A percentile compares a stretch with the other conserved stretches of the same genome.
Evolutionary conservation across 179 eudicot genomes (phyloP).

Genomic region (Sideroxylon spinosum): DNA sequence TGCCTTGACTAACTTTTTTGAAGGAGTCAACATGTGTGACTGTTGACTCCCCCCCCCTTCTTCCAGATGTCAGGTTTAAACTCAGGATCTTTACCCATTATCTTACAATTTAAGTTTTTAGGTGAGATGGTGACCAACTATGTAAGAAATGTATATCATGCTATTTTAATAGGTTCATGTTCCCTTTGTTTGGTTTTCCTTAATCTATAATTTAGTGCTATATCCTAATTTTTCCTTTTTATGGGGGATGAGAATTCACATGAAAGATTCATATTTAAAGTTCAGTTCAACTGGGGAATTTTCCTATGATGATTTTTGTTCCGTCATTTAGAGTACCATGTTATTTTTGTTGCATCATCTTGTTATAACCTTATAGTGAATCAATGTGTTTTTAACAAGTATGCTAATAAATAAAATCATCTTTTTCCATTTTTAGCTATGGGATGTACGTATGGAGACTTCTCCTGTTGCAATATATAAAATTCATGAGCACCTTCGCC

Average conservation of each 20-base stretch:
- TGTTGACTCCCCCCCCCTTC: too few relatives aligned
- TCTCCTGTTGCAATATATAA: constrained; percentile 38
- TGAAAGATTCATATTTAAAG: not conserved
- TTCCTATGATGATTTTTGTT: not conserved
- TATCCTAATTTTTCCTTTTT: not conserved
- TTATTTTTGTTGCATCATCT: constrained; percentile 5
- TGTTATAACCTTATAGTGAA: not conserved
- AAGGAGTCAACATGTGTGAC: too few relatives aligned
- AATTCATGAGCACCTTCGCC: constrained; percentile 50
- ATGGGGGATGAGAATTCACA: not conserved
- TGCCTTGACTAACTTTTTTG: too few relatives aligned
- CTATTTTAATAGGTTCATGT: not conserved
- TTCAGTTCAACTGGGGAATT: not conserved
- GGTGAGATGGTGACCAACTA: too few relatives aligned
- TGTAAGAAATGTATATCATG: too few relatives aligned
- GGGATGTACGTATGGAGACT: constrained; percentile 44
- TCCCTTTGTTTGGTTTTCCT: not conserved
- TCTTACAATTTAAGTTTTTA: too few relatives aligned
- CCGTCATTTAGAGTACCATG: not conserved
- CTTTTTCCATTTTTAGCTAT: constrained; percentile 30
- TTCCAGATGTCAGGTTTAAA: too few relatives aligned
- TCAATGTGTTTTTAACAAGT: not conserved
- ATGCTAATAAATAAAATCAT: not conserved
- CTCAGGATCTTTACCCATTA: too few relatives aligned
- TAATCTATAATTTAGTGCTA: not conserved